A percentile compares a stretch with the other conserved stretches of the same genome.
Conservation (phyloP, 1,139 yeast species). For the Pneumocystis murina region DNA sequence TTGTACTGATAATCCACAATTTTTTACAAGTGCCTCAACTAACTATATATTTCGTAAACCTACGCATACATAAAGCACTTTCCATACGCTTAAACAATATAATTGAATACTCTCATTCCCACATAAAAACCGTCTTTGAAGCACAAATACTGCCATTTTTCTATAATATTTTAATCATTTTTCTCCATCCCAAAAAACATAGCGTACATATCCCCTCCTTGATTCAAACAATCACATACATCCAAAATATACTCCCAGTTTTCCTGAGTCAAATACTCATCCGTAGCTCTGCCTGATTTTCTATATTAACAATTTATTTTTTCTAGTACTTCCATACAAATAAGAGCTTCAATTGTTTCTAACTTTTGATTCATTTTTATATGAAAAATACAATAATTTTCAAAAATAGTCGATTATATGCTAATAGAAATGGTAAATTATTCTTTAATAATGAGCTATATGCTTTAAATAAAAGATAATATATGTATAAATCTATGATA, state of each 20-base stretch:
- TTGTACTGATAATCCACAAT: conserved; percentile 79
- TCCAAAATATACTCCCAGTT: conserved; percentile 75
- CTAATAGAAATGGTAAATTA: too few relatives aligned
- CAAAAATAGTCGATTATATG: neutral
- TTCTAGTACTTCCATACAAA: conserved; percentile 1
- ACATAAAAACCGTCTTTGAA: conserved; percentile 40
- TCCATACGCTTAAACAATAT: conserved; percentile 42
- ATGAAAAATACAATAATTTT: conserved; percentile 1
- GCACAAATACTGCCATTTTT: conserved; percentile 35
- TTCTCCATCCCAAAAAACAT: neutral
- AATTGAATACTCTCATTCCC: conserved; percentile 70
- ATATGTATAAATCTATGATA: too few relatives aligned
- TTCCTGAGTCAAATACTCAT: conserved; percentile 62
- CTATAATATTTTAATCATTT: conserved; percentile 20
- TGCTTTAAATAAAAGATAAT: too few relatives aligned
- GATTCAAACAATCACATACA: conserved; percentile 65
- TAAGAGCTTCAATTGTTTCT: conserved; percentile 1
- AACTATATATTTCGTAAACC: conserved; percentile 21
- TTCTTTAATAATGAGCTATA: too few relatives aligned
- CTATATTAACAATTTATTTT: neutral
- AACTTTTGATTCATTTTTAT: conserved; percentile 2
- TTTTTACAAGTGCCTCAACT: conserved; percentile 68
- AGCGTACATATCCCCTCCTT: conserved; percentile 13
- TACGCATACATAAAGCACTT: neutral
- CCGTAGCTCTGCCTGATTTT: conserved; percentile 52